Conservation (phyloP, 192 early-diverging fungal genomes). For the Coemansia reversa region DNA sequence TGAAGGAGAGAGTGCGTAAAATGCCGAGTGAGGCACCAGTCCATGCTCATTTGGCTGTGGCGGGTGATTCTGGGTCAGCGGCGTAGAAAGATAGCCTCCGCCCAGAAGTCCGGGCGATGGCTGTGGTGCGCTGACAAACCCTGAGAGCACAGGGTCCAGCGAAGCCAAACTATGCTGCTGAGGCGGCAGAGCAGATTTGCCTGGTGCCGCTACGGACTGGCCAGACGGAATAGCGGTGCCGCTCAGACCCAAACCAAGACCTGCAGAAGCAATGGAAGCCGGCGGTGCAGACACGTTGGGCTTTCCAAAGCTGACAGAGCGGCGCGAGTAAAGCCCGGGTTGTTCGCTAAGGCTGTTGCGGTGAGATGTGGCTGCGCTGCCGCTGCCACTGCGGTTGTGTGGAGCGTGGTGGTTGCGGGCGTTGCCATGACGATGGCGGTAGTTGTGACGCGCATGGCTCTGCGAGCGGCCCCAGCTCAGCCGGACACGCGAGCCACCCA, state of each 20-base stretch:
- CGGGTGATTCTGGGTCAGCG: conserved; percentile 16
- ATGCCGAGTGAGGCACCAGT: conserved; percentile 31
- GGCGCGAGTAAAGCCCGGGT: conserved; percentile 22
- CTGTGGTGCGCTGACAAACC: conserved; percentile 15
- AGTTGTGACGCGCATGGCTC: conserved; percentile 50
- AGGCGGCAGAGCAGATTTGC: conserved; percentile 4
- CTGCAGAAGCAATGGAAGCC: conserved; percentile 12
- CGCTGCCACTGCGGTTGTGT: conserved; percentile 31
- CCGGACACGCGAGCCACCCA: conserved; percentile 72
- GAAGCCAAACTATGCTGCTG: conserved; percentile 16
- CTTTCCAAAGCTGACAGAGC: conserved; percentile 49
- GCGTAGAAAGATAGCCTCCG: neutral
- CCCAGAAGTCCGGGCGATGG: conserved; percentile 13
- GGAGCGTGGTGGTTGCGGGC: conserved; percentile 33
- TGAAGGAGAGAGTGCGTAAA: conserved; percentile 32
- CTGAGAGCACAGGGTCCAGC: conserved; percentile 15
- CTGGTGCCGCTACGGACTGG: conserved; percentile 12
- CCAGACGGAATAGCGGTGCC: conserved; percentile 24
- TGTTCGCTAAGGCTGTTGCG: conserved; percentile 52
- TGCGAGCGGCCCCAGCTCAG: conserved; percentile 71
- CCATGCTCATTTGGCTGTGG: conserved; percentile 18
- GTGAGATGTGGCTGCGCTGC: conserved; percentile 39
- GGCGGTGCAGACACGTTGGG: conserved; percentile 4
- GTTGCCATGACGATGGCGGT: conserved; percentile 38
- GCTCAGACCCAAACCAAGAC: conserved; percentile 44